Percentiles rank a stretch among this genome's conserved stretches.
phyloP scores from a whole-genome alignment of 1,284 basidiomycete genomes.

The Apiotrichum sp. region DNA sequence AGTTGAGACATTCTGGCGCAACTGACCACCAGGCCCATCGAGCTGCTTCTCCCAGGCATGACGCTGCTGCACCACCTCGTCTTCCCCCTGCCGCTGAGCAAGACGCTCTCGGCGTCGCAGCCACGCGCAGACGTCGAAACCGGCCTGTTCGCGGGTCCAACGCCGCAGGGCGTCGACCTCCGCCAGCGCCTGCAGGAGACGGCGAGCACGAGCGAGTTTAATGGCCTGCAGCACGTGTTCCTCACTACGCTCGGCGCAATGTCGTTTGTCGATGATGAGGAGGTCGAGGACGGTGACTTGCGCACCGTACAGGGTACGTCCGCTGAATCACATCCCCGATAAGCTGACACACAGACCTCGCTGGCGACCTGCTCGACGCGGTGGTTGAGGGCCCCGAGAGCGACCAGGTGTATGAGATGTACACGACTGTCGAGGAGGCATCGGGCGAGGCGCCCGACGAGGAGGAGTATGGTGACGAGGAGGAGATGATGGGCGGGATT shows the following conservation, averaged over 20 bases:
- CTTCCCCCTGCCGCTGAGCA: slow-evolving; percentile 26
- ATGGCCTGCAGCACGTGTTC: slow-evolving; percentile 67
- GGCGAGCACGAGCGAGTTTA: slow-evolving; percentile 49
- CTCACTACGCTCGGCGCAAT: slow-evolving; percentile 67
- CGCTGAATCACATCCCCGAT: no score
- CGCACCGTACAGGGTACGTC: slow-evolving; percentile 36
- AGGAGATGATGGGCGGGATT: not conserved
- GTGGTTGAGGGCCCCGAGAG: slow-evolving; percentile 65
- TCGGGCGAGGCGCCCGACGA: not conserved
- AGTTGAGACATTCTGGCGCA: not conserved
- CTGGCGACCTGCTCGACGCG: slow-evolving; percentile 62
- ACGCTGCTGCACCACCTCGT: slow-evolving; percentile 38
- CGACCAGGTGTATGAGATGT: slow-evolving; percentile 64
- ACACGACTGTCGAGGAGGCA: slow-evolving; percentile 36
- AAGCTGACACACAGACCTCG: slow-evolving; percentile 52
- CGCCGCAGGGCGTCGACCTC: slow-evolving; percentile 32
- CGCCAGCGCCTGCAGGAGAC: slow-evolving; percentile 17
- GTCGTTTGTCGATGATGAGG: slow-evolving; percentile 60
- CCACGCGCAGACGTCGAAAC: slow-evolving; percentile 4
- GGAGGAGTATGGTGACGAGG: slow-evolving; percentile 3
- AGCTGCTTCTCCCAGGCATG: slow-evolving; percentile 24
- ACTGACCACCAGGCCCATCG: slow-evolving; percentile 21
- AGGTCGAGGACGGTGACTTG: slow-evolving; percentile 7
- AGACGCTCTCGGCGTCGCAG: not conserved
- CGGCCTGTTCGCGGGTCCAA: not conserved